phyloP scores from a whole-genome alignment of 148 eudicot genomes.

The Dianthus caryophyllus region DNA sequence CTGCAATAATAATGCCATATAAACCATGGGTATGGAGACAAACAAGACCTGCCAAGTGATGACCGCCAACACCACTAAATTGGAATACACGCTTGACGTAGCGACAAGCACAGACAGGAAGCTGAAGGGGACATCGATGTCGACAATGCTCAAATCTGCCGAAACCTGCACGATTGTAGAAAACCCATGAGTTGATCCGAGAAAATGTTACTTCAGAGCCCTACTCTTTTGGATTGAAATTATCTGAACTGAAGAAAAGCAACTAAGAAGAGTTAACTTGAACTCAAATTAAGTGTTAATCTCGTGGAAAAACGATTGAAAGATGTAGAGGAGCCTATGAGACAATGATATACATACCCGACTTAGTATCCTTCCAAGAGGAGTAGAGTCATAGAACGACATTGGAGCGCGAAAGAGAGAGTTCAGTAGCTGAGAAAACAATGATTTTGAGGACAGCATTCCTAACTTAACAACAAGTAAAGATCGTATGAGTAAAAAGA shows the following conservation, averaged over 20 bases:
- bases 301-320: not conserved
- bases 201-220: too few relatives aligned
- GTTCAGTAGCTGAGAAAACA: slow-evolving; percentile 57
- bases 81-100: slow-evolving; percentile 55
- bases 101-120: slow-evolving; percentile 56
- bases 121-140: slow-evolving; percentile 74
- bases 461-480: slow-evolving; percentile 53
- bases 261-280: too few relatives aligned
- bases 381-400: slow-evolving; percentile 91
- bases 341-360: slow-evolving; percentile 38
- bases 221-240: too few relatives aligned
- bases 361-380: slow-evolving; percentile 86
- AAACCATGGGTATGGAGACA: slow-evolving; percentile 70
- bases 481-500: slow-evolving; percentile 53
- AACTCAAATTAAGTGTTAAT: not conserved
- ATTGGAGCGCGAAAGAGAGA: slow-evolving; percentile 88
- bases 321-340: not conserved
- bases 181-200: not conserved
- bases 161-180: slow-evolving; percentile 48
- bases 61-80: slow-evolving; percentile 63
- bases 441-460: slow-evolving; percentile 64
- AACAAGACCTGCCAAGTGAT: slow-evolving; percentile 94
- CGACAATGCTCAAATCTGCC: slow-evolving; percentile 82
- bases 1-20: slow-evolving; percentile 64
- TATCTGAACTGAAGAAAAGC: too few relatives aligned